Evolutionary conservation across 495 filamentous ascomycete species (phyloP), one percentile per base, ranked within the genome.

Genomic region (Xanthoparmelia taractica): DNA sequence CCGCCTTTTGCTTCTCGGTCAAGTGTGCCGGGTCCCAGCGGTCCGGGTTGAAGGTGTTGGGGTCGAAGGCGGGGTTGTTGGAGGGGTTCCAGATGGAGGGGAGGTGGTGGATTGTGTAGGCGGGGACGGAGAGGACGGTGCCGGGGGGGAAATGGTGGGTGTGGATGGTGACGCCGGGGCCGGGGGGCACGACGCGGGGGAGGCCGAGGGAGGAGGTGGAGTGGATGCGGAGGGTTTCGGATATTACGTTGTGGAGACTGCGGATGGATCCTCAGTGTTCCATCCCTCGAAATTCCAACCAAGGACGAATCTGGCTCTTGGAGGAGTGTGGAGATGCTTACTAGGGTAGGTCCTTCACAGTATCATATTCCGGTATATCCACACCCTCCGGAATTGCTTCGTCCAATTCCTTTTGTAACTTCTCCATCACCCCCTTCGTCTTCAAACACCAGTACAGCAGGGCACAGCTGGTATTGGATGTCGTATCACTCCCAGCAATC

Each of bases 401-500:
- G 70, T 96, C 92, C 0, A 96, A 80, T 67, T 88, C 85, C 63
- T 78, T 76, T 55, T 88, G 90, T 61, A 96, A 74, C 71, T 86
- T 91, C 59, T 75, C 66, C 10, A 94, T 71, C 3, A 95, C 89
- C 27, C 85, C 83, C 0, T 89, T 86, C 10, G 88, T 91, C 56
- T 79, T 77, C 43, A 87, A 74, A 33, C 79, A 84, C 79, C 90
- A 87, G 78, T 85, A 96, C 20, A 96, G 80, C 50, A 95, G 82
- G 4, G 92, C 91, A 72, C 92, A 96, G 55, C 86, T 85, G 5
- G 91, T 91, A 77, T 96, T 96, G 64, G 85, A 88, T 4, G 91
- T 96, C 0, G 92, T 96, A 72, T 96, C 92, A 54, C 85, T 89
- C 33, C 92, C 92, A 5, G 92, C 92, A 68, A 96, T 96, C 45